Percentiles rank a stretch among this genome's conserved stretches.
Evolutionary conservation across 805 yeast genomes (phyloP).

Genomic region (Lipomyces sp.): DNA sequence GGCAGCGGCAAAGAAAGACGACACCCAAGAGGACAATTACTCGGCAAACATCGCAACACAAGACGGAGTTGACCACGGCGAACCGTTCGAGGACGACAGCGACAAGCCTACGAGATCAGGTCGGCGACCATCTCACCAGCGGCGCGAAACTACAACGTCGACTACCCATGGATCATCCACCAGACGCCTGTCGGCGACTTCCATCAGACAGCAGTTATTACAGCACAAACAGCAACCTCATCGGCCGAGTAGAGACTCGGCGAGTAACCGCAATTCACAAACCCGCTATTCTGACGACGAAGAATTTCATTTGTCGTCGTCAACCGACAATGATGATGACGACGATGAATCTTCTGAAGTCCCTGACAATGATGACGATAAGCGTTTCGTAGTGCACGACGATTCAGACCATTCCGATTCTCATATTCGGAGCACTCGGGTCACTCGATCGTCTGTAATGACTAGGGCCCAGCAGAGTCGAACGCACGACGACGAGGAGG

Average conservation of each 20-base stretch:
- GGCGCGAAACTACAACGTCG: constrained; percentile 19
- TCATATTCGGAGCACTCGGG: constrained; percentile 17
- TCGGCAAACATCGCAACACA: constrained; percentile 9
- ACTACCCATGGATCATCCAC: neutral
- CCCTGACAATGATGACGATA: constrained; percentile 9
- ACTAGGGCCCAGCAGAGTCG: constrained; percentile 7
- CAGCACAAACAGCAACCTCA: constrained; percentile 20
- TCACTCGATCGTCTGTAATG: constrained; percentile 2
- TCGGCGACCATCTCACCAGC: constrained; percentile 12
- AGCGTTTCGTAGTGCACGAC: constrained; percentile 29
- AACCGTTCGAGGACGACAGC: neutral
- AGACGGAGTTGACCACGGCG: neutral
- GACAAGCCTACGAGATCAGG: neutral
- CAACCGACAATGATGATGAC: constrained; percentile 38
- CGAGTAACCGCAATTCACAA: constrained; percentile 48
- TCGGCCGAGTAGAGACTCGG: neutral
- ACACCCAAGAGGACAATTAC: constrained; percentile 14
- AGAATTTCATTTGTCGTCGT: constrained; percentile 37
- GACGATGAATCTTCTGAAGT: constrained; percentile 28
- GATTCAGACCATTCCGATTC: constrained; percentile 33
- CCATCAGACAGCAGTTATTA: constrained; percentile 33
- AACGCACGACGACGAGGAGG: constrained; percentile 40
- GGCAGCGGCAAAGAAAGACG: constrained; percentile 6
- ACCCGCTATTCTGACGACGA: constrained; percentile 41
- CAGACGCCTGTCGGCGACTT: constrained; percentile 21